phyloP scores from a whole-genome alignment of 2,329 filamentous ascomycete species.

The Seiridium unicorne region DNA sequence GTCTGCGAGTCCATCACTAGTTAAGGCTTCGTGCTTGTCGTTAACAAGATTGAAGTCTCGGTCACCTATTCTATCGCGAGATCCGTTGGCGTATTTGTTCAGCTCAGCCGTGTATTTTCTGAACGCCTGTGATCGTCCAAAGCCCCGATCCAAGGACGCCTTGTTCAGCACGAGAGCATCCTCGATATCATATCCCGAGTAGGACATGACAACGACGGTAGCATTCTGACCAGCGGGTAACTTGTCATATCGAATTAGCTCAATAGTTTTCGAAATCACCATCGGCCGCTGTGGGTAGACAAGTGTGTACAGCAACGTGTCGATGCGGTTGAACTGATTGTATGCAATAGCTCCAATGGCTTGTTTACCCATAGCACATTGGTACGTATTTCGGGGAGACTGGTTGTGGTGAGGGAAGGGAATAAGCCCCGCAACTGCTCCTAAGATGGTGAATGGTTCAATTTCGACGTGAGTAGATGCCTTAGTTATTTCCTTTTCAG shows the following conservation, averaged over 20 bases:
- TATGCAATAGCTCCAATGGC: conserved; percentile 97
- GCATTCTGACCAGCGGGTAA: conserved; percentile 96
- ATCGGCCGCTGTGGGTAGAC: conserved; percentile 97
- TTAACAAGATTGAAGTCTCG: conserved; percentile 60
- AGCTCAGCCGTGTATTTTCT: conserved; percentile 86
- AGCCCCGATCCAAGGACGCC: conserved; percentile 90
- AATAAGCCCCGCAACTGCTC: conserved; percentile 92
- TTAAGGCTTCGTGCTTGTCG: conserved; percentile 70
- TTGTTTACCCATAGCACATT: conserved; percentile 99
- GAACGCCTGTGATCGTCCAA: conserved; percentile 97
- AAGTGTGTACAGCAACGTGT: conserved; percentile 92
- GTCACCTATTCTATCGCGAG: conserved; percentile 63
- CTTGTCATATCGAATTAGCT: conserved; percentile 95
- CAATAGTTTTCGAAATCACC: conserved; percentile 96
- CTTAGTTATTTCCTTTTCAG: conserved; percentile 78
- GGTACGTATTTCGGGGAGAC: conserved; percentile 96
- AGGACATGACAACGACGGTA: conserved; percentile 98
- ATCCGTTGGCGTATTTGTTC: conserved; percentile 86
- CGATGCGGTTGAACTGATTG: conserved; percentile 96
- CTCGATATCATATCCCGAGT: conserved; percentile 98
- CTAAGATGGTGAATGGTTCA: conserved; percentile 94
- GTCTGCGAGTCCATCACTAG: conserved; percentile 82
- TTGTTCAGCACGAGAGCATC: conserved; percentile 97
- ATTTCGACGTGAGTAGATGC: conserved; percentile 95
- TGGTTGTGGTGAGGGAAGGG: conserved; percentile 99